A percentile compares a stretch with the other conserved stretches of the same genome.
These are phyloP conservation scores for Pseudopyrenochaeta lycopersici DNA, from an alignment of 2,329 filamentous ascomycete genomes.

Conservation along the genomic window DNA sequence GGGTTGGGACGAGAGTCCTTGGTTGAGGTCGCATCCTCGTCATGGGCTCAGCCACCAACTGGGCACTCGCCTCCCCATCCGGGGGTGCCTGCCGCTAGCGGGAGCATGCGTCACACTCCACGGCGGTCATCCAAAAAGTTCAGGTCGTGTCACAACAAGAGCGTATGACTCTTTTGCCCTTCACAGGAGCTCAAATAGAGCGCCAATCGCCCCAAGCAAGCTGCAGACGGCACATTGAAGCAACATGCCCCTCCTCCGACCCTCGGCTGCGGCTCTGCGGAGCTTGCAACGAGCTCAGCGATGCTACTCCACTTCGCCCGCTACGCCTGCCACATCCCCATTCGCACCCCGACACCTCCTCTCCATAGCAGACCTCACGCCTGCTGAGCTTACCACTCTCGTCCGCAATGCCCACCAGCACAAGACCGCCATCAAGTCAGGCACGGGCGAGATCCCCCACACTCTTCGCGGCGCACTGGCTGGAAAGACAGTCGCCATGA, in stretches of 20 bases:
- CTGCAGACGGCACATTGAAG: constrained; percentile 6
- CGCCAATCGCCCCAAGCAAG: constrained; percentile 12
- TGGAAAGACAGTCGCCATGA: constrained; percentile 88
- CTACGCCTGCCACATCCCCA: constrained; percentile 60
- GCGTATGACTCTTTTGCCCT: constrained; percentile 29
- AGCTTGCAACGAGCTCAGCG: constrained; percentile 39
- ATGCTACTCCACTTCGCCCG: constrained; percentile 43
- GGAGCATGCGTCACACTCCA: constrained; percentile 14
- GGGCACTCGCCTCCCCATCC: constrained; percentile 1
- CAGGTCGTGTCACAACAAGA: constrained; percentile 10
- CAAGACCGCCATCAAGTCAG: constrained; percentile 79
- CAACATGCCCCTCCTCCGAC: constrained; percentile 46
- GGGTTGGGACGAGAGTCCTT: background rate
- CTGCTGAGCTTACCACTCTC: constrained; percentile 80
- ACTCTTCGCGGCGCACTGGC: constrained; percentile 69
- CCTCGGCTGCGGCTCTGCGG: constrained; percentile 37
- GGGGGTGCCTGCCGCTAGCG: constrained; percentile 1
- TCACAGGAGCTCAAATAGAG: constrained; percentile 12
- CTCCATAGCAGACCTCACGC: constrained; percentile 85
- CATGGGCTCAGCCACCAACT: constrained; percentile 24
- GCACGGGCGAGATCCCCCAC: constrained; percentile 63
- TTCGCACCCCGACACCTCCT: constrained; percentile 84
- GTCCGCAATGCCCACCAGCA: constrained; percentile 82
- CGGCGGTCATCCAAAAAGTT: constrained; percentile 28
- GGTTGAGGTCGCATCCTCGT: constrained; percentile 17